Evolutionary conservation across 352 stramenopile species (phyloP), one percentile per base, ranked within the genome.

Genomic region (Phytophthora litchii): DNA sequence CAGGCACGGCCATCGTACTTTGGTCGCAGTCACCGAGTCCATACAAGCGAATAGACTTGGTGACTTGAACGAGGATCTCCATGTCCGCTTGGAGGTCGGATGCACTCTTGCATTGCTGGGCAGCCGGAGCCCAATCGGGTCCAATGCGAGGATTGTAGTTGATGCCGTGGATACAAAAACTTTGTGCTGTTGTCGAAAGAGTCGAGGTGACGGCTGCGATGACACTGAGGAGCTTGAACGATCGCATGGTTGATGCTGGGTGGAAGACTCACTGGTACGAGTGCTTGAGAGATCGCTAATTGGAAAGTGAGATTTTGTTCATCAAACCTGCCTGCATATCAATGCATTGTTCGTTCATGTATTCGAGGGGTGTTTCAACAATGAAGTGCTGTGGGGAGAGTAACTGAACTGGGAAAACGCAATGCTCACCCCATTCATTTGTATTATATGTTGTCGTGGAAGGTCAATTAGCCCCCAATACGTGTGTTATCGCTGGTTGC

Each of bases 141-240:
- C 74, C 76, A 1, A 69, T 52, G 19, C 80, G 80, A 44, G 71
- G 70, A 63, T 86, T 86, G 66, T 91, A 91, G 67, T 91, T 91
- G 63, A 91, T 72, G 17, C 82, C 82, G 38, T 78, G 72, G 37
- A 84, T 62, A 32, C 71, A 69, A 43, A 82, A 74, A 52, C 43
- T 66, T 29, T 64, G 60, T 16, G 44, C 55, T 14, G 41, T 17
- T 2, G 40, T 41, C 21, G 20, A 51, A 7, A 72, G 35, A 13
- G 50, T n/a, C 19, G 36, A 52, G 6, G 31, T 54, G 32, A 67
- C 37, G 11, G 50, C 23, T 38, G 31, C 51, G 13, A 55, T 31
- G 21, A 35, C 32, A 7, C 27, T 32, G 34, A 72, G 57, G 9
- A 68, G 35, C 46, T 68, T 72, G 52, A 57, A 64, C 21, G 64